phyloP scores from a whole-genome alignment of 306 rosid species.

The Prosopis cineraria region DNA sequence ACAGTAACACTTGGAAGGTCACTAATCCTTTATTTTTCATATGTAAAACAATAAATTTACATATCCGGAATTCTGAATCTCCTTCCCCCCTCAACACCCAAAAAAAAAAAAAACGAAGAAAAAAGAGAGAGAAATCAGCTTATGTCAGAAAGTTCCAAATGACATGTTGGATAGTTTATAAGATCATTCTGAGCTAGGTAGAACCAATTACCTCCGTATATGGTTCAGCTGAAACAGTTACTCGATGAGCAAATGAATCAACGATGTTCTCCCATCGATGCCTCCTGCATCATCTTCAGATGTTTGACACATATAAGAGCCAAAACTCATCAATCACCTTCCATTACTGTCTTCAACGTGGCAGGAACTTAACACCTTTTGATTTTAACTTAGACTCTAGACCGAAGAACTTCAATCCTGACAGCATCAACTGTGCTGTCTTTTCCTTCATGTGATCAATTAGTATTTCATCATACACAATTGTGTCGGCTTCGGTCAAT shows the following conservation, averaged over 20 bases:
- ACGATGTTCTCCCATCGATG: neutral
- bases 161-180: neutral
- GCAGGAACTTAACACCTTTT: slow-evolving; percentile 58
- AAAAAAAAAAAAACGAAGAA: no score
- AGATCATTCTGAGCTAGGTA: neutral
- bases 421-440: slow-evolving; percentile 73
- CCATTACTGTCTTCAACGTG: slow-evolving; percentile 43
- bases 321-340: neutral
- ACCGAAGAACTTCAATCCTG: slow-evolving; percentile 82
- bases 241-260: neutral
- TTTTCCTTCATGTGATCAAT: slow-evolving; percentile 84
- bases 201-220: neutral
- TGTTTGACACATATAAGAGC: slow-evolving; percentile 4
- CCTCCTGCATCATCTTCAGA: slow-evolving; percentile 2
- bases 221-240: slow-evolving; percentile 1
- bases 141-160: neutral
- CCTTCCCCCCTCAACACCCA: neutral
- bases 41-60: slow-evolving; percentile 2
- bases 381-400: slow-evolving; percentile 79
- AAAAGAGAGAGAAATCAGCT: neutral
- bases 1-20: neutral
- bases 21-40: neutral
- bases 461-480: slow-evolving; percentile 73
- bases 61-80: neutral
- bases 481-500: slow-evolving; percentile 67